Conservation (phyloP, 768 basidiomycete species). For the Russula emetica region DNA sequence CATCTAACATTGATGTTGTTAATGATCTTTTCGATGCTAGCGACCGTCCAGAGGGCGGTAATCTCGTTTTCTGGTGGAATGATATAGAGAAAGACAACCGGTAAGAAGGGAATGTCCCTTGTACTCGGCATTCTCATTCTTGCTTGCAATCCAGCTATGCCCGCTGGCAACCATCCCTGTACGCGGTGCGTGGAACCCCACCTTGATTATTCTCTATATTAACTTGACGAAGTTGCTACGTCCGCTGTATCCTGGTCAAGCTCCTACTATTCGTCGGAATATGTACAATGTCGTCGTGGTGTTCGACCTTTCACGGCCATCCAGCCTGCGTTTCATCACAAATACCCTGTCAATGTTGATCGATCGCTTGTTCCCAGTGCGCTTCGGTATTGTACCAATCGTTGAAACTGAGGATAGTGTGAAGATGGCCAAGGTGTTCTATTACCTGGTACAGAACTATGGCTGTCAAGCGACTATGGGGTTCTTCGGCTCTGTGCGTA, state of each 20-base stretch:
- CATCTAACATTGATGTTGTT: conserved; percentile 45
- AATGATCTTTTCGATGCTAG: conserved; percentile 89
- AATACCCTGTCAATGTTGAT: conserved; percentile 67
- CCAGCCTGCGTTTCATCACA: conserved; percentile 57
- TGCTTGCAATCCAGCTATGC: conserved; percentile 42
- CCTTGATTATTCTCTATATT: conserved; percentile 5
- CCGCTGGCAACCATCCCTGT: conserved; percentile 48
- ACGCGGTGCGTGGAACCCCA: conserved; percentile 36
- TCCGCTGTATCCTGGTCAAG: conserved; percentile 73
- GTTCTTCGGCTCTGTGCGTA: conserved; percentile 11
- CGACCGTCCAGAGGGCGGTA: conserved; percentile 75
- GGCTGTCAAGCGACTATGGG: conserved; percentile 7
- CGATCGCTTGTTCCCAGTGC: conserved; percentile 64
- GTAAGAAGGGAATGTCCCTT: conserved; percentile 37
- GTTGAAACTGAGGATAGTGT: conserved; percentile 47
- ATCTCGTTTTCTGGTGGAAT: conserved; percentile 82
- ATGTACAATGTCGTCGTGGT: conserved; percentile 79
- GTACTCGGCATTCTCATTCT: conserved; percentile 1
- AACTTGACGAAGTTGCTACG: conserved; percentile 57
- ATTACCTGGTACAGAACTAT: conserved; percentile 10
- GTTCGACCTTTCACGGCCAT: conserved; percentile 68
- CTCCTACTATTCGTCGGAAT: conserved; percentile 71
- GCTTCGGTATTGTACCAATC: conserved; percentile 83
- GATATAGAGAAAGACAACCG: conserved; percentile 79
- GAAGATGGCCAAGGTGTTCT: conserved; percentile 39